Percentiles rank a stretch among this genome's conserved stretches.
phyloP scores from a whole-genome alignment of 345 rosid species.

The Combretum micranthum region DNA sequence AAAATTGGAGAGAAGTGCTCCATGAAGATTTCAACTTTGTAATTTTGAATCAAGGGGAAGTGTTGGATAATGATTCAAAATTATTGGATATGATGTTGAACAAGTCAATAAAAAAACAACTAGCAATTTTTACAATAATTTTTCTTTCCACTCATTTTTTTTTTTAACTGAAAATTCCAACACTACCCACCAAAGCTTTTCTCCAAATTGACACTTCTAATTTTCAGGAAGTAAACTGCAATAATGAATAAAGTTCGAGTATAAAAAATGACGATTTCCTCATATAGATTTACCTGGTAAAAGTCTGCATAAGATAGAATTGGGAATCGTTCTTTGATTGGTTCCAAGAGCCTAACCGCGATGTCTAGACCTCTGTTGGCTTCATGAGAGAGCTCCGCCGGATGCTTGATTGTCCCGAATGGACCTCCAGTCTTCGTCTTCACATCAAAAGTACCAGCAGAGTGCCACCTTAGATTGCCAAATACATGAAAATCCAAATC shows the following conservation, averaged over 20 bases:
- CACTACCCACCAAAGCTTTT: too few species aligned
- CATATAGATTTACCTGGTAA: constrained; percentile 39
- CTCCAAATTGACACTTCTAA: background rate
- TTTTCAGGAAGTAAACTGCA: background rate
- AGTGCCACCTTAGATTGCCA: constrained; percentile 64
- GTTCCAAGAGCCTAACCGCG: constrained; percentile 66
- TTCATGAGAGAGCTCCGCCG: constrained; percentile 56
- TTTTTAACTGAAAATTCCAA: too few species aligned
- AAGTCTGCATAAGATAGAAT: constrained; percentile 70
- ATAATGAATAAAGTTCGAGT: too few species aligned
- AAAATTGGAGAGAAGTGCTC: too few species aligned
- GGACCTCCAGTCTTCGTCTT: constrained; percentile 79
- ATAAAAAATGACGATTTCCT: too few species aligned
- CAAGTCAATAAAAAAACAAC: too few species aligned
- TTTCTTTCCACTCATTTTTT: too few species aligned
- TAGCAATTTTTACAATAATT: too few species aligned
- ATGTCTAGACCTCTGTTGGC: constrained; percentile 94
- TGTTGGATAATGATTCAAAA: too few species aligned
- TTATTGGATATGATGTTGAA: too few species aligned
- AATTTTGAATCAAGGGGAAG: too few species aligned
- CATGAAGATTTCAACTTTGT: too few species aligned
- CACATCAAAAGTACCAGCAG: constrained; percentile 82
- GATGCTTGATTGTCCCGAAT: constrained; percentile 73
- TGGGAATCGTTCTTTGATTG: constrained; percentile 64
- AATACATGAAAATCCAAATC: background rate